A percentile compares a stretch with the other conserved stretches of the same genome.
Evolutionary conservation across 208 protist species (phyloP).

Genomic region (Trypanosoma theileri): DNA sequence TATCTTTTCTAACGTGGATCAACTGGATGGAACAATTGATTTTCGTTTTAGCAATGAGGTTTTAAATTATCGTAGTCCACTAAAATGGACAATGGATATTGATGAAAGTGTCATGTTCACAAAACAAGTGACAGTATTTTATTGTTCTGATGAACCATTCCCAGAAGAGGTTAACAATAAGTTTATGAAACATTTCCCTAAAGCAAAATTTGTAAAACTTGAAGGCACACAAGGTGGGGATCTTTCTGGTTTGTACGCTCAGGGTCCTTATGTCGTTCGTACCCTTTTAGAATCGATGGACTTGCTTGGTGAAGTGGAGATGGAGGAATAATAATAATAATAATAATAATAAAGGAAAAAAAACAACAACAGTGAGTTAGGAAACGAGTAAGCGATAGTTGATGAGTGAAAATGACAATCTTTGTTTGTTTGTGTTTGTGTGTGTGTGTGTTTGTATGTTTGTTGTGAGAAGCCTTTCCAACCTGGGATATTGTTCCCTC

Average conservation of each 20-base stretch:
- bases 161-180: slow-evolving; percentile 31
- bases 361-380: neutral
- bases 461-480: no score
- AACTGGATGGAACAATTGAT: slow-evolving; percentile 23
- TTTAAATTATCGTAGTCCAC: slow-evolving; percentile 24
- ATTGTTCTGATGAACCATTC: slow-evolving; percentile 24
- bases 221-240: slow-evolving; percentile 27
- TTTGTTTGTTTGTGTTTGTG: neutral
- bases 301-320: slow-evolving; percentile 37
- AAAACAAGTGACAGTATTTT: slow-evolving; percentile 48
- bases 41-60: slow-evolving; percentile 53
- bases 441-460: slow-evolving; percentile 8
- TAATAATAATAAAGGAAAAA: slow-evolving; percentile 1
- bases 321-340: slow-evolving; percentile 1
- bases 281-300: slow-evolving; percentile 43
- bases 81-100: slow-evolving; percentile 21
- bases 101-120: slow-evolving; percentile 27
- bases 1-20: slow-evolving; percentile 53
- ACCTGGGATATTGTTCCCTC: neutral
- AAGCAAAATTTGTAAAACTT: slow-evolving; percentile 35
- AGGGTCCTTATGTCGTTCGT: slow-evolving; percentile 24
- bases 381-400: neutral
- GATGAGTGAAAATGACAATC: neutral
- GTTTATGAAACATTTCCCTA: slow-evolving; percentile 37
- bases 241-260: slow-evolving; percentile 19